Evolutionary conservation across 2,329 filamentous ascomycete species (phyloP).

Genomic region (Nectriaceae sp.): DNA sequence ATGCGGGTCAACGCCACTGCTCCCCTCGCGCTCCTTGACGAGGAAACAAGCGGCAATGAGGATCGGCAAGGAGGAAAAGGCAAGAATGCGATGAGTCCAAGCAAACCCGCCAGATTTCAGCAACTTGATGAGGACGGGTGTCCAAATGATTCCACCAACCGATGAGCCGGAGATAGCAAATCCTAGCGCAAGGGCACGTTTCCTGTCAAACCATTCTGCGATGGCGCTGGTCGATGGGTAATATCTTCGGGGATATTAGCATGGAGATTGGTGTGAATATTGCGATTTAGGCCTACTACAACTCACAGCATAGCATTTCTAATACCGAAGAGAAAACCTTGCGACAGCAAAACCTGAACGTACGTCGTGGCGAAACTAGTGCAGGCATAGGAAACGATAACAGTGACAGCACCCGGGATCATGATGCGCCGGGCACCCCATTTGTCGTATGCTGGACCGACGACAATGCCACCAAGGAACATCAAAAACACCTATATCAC

Average conservation of each 20-base stretch:
- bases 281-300: too few relatives aligned
- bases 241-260: conserved; percentile 2
- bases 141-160: conserved; percentile 34
- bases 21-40: conserved; percentile 27
- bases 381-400: conserved; percentile 40
- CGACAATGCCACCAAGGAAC: conserved; percentile 39
- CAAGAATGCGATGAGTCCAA: conserved; percentile 22
- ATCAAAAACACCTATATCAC: conserved; percentile 38
- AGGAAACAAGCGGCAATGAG: conserved; percentile 29
- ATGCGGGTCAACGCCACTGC: conserved; percentile 13
- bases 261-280: neutral
- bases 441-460: conserved; percentile 43
- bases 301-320: conserved; percentile 39
- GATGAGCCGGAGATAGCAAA: conserved; percentile 34
- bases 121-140: conserved; percentile 25
- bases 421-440: conserved; percentile 40
- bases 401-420: conserved; percentile 35
- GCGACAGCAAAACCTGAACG: conserved; percentile 40
- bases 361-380: conserved; percentile 34
- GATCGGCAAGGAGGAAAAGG: conserved; percentile 25
- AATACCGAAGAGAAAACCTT: conserved; percentile 44
- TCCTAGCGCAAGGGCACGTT: conserved; percentile 33
- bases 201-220: conserved; percentile 33
- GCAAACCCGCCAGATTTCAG: conserved; percentile 6
- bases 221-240: conserved; percentile 35